Conservation (phyloP, 2,329 filamentous ascomycete genomes). For the Dactylellina leptospora region DNA sequence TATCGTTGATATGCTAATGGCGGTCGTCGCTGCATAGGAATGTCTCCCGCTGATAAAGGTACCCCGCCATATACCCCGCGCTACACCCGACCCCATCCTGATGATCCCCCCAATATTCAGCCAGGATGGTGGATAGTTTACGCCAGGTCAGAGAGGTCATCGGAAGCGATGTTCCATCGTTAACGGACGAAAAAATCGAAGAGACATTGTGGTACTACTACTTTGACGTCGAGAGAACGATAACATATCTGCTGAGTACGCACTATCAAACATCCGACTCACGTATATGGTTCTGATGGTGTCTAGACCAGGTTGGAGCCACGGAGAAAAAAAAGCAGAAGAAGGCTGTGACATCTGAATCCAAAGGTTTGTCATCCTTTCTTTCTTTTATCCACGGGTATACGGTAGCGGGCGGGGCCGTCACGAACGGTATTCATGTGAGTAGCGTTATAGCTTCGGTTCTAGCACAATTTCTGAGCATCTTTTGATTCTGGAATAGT, state of each 20-base stretch:
- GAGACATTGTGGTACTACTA: constrained; percentile 96
- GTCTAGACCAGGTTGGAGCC: constrained; percentile 24
- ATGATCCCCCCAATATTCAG: constrained; percentile 15
- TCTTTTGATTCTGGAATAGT: constrained; percentile 53
- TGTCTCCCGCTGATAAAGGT: constrained; percentile 50
- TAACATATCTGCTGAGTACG: constrained; percentile 78
- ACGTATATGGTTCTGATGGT: neutral
- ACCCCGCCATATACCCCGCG: constrained; percentile 45
- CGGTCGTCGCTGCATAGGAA: constrained; percentile 7
- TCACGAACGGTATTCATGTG: constrained; percentile 28
- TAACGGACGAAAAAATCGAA: constrained; percentile 78
- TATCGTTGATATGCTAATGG: neutral
- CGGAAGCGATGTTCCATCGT: constrained; percentile 65
- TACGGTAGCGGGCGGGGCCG: constrained; percentile 8
- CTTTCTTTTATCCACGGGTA: neutral
- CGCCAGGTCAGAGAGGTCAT: constrained; percentile 58
- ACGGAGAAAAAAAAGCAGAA: constrained; percentile 55
- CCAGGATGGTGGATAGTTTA: constrained; percentile 58
- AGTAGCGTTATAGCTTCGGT: constrained; percentile 29
- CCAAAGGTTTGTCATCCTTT: constrained; percentile 44
- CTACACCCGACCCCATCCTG: neutral
- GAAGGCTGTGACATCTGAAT: constrained; percentile 21
- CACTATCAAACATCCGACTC: neutral
- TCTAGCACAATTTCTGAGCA: constrained; percentile 49
- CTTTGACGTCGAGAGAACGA: constrained; percentile 87